Conservation (phyloP, 2,329 filamentous ascomycete genomes). For the Sporothrix euskadiensis region DNA sequence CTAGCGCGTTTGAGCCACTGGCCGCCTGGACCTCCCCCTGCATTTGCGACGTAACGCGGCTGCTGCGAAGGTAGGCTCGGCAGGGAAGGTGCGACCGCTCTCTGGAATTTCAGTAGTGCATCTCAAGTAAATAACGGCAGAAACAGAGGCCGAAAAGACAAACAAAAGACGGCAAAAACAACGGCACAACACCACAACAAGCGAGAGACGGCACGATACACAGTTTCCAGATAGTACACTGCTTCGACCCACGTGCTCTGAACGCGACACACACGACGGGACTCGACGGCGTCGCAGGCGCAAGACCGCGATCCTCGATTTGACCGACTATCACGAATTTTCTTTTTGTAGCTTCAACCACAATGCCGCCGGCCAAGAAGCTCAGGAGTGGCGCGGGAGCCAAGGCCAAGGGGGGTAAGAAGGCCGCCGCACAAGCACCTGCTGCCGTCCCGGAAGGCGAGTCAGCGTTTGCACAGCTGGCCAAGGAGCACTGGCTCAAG, state of each 20-base stretch:
- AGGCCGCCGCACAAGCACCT: constrained; percentile 57
- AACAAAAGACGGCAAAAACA: neutral
- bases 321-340: neutral
- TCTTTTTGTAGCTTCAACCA: constrained; percentile 14
- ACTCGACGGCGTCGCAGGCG: neutral
- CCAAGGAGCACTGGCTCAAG: constrained; percentile 82
- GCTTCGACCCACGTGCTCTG: neutral
- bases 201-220: neutral
- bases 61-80: neutral
- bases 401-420: constrained; percentile 43
- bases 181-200: neutral
- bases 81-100: constrained; percentile 8
- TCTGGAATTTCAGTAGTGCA: neutral
- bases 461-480: constrained; percentile 71
- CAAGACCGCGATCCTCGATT: constrained; percentile 9
- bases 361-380: constrained; percentile 62
- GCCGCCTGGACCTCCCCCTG: constrained; percentile 10
- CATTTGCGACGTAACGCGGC: constrained; percentile 19
- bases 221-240: neutral
- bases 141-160: neutral
- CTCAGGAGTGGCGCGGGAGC: constrained; percentile 54
- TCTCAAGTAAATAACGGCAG: neutral
- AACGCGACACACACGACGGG: neutral
- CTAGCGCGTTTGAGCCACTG: constrained; percentile 22
- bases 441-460: constrained; percentile 71